Evolutionary conservation across 768 basidiomycete genomes (phyloP), one percentile per base, ranked within the genome.

Genomic region (Termitomyces sp.): DNA sequence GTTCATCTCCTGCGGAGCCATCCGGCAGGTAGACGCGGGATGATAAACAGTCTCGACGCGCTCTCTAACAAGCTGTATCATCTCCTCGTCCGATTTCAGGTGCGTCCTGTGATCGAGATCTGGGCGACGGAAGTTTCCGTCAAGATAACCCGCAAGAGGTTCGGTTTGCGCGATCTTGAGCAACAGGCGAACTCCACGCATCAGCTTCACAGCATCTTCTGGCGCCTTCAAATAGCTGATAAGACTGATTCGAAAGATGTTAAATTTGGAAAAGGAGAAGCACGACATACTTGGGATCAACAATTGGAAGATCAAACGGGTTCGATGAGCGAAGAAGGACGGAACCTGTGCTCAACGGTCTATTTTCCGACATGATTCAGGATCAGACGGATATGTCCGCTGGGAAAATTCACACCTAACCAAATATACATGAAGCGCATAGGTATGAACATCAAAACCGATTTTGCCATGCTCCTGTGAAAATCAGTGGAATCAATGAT

Each of bases 11-110:
- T 65, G 62, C 18, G 76, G 74, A 13, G 78, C 78, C 78, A 80
- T 81, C 26, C 77, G 71, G 56, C 78, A 79, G 10, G 78, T 78
- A 56, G 75, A 70, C 12, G 74, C 60, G 0, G 79, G 79, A 62
- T 81, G 80, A 57, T 80, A 80, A 35, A 79, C 63, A 1, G 79
- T 81, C 61, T 80, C 77, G 5, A 77, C 72, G 16, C 79, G 72
- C 49, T 73, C 71, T 33, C 69, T 69, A 23, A 79, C 69, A 18
- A 77, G 59, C n/a, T 72, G 71, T 49, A 74, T 69, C 14, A 81
- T 63, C 35, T 77, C 75, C 41, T 68, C 70, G 58, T 81, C 74
- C 4, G 71, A 69, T 57, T 73, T 73, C 33, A 68, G 62, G 44
- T 74, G 67, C 35, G 70, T 62, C 6, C 67, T 64, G 56, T 72